Percentiles rank a stretch among this genome's conserved stretches.
Conservation (phyloP, 139 green algal genomes). For the Nannochloris sp. region DNA sequence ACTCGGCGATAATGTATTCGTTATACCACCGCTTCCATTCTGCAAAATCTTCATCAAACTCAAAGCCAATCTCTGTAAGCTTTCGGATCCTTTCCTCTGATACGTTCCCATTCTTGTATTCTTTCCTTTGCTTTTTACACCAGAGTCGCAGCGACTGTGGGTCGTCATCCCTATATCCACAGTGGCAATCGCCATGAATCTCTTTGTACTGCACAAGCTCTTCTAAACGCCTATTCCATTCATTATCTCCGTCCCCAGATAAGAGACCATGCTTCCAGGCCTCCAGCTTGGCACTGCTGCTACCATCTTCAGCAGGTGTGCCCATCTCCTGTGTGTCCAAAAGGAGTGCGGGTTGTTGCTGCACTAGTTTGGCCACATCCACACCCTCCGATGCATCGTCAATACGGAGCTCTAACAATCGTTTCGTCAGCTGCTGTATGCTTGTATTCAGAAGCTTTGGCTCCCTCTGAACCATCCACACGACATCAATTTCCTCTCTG, state of each 20-base stretch:
- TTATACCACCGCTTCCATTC: constrained; percentile 64
- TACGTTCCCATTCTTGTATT: constrained; percentile 22
- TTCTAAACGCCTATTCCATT: constrained; percentile 38
- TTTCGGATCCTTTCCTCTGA: neutral
- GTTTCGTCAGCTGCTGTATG: constrained; percentile 1
- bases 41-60: constrained; percentile 48
- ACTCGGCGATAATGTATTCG: constrained; percentile 25
- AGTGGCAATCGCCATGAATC: constrained; percentile 46
- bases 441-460: constrained; percentile 43
- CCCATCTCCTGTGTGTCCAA: constrained; percentile 15
- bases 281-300: constrained; percentile 10
- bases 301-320: constrained; percentile 9
- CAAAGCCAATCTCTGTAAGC: constrained; percentile 43
- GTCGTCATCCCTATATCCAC: constrained; percentile 51
- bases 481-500: constrained; percentile 29
- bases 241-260: constrained; percentile 27
- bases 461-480: constrained; percentile 50
- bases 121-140: constrained; percentile 45
- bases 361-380: constrained; percentile 39
- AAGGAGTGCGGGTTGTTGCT: constrained; percentile 49
- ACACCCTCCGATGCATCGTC: constrained; percentile 15
- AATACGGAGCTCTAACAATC: neutral
- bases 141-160: constrained; percentile 42
- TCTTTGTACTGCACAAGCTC: constrained; percentile 45
- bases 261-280: constrained; percentile 57